phyloP scores from a whole-genome alignment of 768 basidiomycete genomes.

The Amanita brunnescens region DNA sequence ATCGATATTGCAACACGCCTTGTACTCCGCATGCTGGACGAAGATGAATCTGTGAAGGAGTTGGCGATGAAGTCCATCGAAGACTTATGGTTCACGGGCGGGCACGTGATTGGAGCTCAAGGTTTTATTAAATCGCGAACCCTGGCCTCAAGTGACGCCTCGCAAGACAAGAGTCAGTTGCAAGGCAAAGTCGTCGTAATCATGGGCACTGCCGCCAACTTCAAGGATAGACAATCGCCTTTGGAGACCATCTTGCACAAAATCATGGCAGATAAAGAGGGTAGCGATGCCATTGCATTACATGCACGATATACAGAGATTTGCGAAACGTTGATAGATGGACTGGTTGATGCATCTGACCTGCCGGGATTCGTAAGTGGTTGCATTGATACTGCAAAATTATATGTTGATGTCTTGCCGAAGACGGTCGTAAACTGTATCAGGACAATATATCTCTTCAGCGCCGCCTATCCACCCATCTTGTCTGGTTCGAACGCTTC shows the following conservation, averaged over 20 bases:
- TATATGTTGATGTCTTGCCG: conserved; percentile 3
- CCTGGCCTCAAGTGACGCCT: conserved; percentile 17
- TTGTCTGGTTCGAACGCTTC: conserved; percentile 80
- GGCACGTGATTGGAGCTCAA: conserved; percentile 19
- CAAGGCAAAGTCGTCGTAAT: conserved; percentile 69
- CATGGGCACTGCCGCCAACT: conserved; percentile 77
- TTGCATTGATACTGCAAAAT: not conserved
- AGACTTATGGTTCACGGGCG: conserved; percentile 76
- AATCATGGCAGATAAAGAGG: conserved; percentile 69
- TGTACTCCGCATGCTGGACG: conserved; percentile 79
- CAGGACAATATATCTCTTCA: conserved; percentile 76
- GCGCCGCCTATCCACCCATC: conserved; percentile 73
- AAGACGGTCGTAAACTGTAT: conserved; percentile 82
- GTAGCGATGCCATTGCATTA: conserved; percentile 40
- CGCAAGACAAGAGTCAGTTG: conserved; percentile 45
- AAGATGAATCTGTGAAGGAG: conserved; percentile 93
- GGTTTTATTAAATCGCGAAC: conserved; percentile 18
- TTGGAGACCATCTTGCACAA: conserved; percentile 81
- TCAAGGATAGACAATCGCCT: conserved; percentile 76
- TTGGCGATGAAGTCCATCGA: conserved; percentile 85
- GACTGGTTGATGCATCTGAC: conserved; percentile 80
- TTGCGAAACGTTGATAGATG: conserved; percentile 80
- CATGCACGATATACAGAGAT: conserved; percentile 71
- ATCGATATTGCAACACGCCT: conserved; percentile 79
- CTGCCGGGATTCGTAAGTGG: conserved; percentile 64